Percentiles rank a stretch among this genome's conserved stretches.
phyloP scores from a whole-genome alignment of 73 alveolate species.

The Symbiodinium natans region DNA sequence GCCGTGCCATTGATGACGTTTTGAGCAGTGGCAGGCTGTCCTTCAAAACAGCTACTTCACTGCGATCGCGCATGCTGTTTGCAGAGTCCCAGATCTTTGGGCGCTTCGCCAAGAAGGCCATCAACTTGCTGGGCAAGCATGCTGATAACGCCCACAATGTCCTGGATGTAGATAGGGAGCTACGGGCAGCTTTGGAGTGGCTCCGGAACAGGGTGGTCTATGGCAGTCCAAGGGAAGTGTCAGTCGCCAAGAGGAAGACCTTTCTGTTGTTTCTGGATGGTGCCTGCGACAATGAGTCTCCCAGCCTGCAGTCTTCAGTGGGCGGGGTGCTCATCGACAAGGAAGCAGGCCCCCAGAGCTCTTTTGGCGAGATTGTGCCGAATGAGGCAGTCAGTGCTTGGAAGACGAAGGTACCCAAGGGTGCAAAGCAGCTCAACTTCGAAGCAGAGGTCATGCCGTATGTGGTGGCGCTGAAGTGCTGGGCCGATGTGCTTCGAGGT shows the following conservation, averaged over 20 bases:
- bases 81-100: slow-evolving; percentile 26
- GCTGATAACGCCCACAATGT: not conserved
- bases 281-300: not conserved
- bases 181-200: not conserved
- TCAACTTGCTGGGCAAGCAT: not conserved
- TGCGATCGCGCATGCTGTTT: slow-evolving; percentile 7
- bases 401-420: not conserved
- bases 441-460: not conserved
- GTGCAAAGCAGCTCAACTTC: not conserved
- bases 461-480: not conserved
- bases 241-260: not conserved
- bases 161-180: not conserved
- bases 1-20: not conserved
- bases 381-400: not conserved
- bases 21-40: not conserved
- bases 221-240: not conserved
- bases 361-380: not conserved
- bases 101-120: not conserved
- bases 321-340: slow-evolving; percentile 9
- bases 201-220: not conserved
- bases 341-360: not conserved
- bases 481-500: not conserved
- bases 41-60: not conserved
- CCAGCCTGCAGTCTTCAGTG: not conserved
- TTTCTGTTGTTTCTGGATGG: not conserved